Evolutionary conservation across 1,284 basidiomycete species (phyloP), one percentile per base, ranked within the genome.

Genomic region (Melampsora larici-populina): DNA sequence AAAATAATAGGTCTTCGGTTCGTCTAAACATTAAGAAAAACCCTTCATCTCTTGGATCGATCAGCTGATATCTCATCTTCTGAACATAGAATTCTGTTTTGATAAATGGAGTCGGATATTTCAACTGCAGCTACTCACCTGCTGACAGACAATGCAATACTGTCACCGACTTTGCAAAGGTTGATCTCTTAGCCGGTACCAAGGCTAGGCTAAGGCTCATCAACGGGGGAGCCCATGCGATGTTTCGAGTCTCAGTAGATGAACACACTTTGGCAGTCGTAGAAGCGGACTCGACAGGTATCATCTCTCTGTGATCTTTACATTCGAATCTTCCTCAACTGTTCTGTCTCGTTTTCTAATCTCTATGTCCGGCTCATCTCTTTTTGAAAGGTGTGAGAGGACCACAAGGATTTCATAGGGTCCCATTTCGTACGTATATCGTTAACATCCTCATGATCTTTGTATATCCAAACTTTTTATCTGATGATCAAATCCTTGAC

Each of bases 81-180:
- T 36, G 36, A 36, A 36, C 36, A 36, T 24, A 55, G 33, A 67
- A 67, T 24, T 36, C 65, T 6, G 65, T 33, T 46, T 36, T 67
- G 21, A 26, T 67, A 17, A 67, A 67, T 46, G 65, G 65, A 2
- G n/a, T 67, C 4, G 65, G 65, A 67, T 67, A 33, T 33, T 67
- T 67, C 26, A 33, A 67, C 21, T 67, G 65, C 36, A 40, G 36
- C 26, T 33, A 46, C 18, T 36, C n/a, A 18, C 13, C 31, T 40
- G 18, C 65, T 18, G 26, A n/a, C 40, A 18, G 26, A 40, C 4
- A 13, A 46, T 67, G 65, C 36, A 24, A 15, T 13, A 67, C 65
- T 15, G 7, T 26, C 15, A 33, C 13, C 7, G 9, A 67, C 26
- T 33, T 29, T 24, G 8, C 36, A 5, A 46, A 4, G 65, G 4